Evolutionary conservation across 306 rosid genomes (phyloP).

Genomic region (Cicer pinnatifidum): DNA sequence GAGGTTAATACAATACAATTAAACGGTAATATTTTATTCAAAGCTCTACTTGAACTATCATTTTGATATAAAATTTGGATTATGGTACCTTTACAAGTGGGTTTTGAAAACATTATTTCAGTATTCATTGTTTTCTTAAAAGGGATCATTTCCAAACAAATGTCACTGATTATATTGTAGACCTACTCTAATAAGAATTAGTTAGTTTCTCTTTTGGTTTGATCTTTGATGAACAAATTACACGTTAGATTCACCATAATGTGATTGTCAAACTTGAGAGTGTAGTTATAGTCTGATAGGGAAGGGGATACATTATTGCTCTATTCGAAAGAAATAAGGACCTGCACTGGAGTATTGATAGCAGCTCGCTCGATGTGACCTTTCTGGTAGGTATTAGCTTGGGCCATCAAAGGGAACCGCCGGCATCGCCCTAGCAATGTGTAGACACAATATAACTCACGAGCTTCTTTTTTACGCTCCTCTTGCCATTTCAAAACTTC

Average conservation of each 20-base stretch:
- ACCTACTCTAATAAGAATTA: neutral
- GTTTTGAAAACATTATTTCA: slow-evolving; percentile 25
- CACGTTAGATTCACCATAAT: neutral
- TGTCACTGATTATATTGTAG: neutral
- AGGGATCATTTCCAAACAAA: slow-evolving; percentile 8
- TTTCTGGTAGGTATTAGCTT: slow-evolving; percentile 64
- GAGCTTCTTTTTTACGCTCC: slow-evolving; percentile 76
- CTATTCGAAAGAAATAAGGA: slow-evolving; percentile 42
- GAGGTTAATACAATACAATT: neutral
- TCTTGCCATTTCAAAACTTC: slow-evolving; percentile 87
- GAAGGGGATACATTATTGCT: slow-evolving; percentile 13
- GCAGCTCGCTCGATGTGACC: slow-evolving; percentile 98
- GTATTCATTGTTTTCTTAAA: slow-evolving; percentile 17
- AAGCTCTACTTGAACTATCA: neutral
- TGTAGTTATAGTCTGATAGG: slow-evolving; percentile 21
- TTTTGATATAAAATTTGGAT: neutral
- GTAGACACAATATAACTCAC: slow-evolving; percentile 54
- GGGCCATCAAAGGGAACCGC: slow-evolving; percentile 67
- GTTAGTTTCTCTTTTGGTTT: neutral
- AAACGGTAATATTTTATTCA: neutral
- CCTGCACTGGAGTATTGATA: slow-evolving; percentile 97
- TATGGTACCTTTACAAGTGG: neutral
- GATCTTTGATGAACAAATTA: neutral
- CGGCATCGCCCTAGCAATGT: slow-evolving; percentile 92
- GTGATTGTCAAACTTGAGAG: slow-evolving; percentile 5